These are phyloP conservation scores for Diaporthe citrichinensis DNA, from an alignment of 2,329 filamentous ascomycete genomes.

Conservation along the genomic window DNA sequence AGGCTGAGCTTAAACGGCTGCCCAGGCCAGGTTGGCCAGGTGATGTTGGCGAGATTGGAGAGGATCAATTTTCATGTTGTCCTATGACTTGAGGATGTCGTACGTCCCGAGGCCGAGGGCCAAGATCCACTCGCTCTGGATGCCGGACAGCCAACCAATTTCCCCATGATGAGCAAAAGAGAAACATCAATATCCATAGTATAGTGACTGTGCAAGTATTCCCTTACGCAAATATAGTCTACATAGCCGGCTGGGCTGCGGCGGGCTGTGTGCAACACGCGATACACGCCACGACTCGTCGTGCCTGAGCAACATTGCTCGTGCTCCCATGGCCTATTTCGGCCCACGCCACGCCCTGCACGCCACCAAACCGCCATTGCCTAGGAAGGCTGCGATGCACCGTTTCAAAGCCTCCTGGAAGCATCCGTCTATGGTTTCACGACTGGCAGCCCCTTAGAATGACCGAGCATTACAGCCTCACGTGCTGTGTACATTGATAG, in stretches of 20 bases:
- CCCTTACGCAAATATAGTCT: background rate
- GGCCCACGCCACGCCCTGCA: background rate
- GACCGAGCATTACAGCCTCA: slow-evolving; percentile 28
- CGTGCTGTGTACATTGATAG: background rate
- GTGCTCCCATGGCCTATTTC: background rate
- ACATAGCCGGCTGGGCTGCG: background rate
- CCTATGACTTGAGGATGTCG: background rate
- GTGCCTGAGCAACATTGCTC: slow-evolving; percentile 12
- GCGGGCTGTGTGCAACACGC: background rate
- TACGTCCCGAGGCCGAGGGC: background rate
- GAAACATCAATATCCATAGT: background rate
- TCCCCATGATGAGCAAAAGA: background rate
- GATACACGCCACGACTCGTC: background rate
- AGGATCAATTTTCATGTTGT: background rate
- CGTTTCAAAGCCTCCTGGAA: background rate
- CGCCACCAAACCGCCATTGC: background rate
- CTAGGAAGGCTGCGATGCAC: background rate
- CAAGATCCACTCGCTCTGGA: background rate
- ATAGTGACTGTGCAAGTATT: background rate
- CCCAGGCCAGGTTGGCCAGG: background rate
- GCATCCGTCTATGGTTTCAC: background rate
- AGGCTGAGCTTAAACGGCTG: slow-evolving; percentile 7
- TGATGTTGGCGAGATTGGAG: background rate
- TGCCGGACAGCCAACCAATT: slow-evolving; percentile 2
- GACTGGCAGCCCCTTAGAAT: background rate